These are phyloP conservation scores for Elaphomyces granulatus DNA, from an alignment of 495 filamentous ascomycete genomes.

Conservation along the genomic window DNA sequence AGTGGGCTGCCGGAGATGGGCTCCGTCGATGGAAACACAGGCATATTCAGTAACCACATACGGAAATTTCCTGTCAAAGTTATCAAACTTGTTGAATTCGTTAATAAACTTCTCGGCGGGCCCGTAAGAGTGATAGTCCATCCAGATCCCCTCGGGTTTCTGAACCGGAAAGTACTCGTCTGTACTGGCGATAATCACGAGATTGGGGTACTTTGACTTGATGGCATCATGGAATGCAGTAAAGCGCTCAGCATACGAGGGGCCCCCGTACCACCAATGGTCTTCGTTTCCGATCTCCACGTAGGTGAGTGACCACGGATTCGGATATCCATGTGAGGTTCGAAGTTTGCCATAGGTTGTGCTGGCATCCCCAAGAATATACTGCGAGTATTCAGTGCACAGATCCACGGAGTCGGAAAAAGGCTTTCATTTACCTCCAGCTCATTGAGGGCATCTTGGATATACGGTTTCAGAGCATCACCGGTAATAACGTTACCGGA, in stretches of 20 bases:
- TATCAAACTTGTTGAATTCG: conserved; percentile 43
- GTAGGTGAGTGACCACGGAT: conserved; percentile 33
- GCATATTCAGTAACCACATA: conserved; percentile 44
- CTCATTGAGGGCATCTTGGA: conserved; percentile 49
- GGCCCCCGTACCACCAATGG: conserved; percentile 24
- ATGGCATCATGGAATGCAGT: conserved; percentile 33
- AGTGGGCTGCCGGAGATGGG: conserved; percentile 17
- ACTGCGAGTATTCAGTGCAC: conserved; percentile 8
- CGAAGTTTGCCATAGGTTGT: conserved; percentile 31
- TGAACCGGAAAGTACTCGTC: conserved; percentile 21
- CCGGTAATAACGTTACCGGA: conserved; percentile 28
- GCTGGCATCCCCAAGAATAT: background rate
- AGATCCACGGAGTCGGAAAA: conserved; percentile 23
- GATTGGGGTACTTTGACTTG: conserved; percentile 31
- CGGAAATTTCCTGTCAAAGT: conserved; percentile 26
- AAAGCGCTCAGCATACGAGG: conserved; percentile 29
- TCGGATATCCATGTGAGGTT: conserved; percentile 30
- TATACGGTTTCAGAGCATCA: conserved; percentile 20
- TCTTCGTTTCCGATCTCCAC: conserved; percentile 46
- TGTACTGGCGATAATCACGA: conserved; percentile 33
- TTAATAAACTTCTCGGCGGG: conserved; percentile 33
- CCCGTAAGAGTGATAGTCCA: conserved; percentile 39
- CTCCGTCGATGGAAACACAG: conserved; percentile 25
- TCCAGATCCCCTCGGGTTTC: conserved; percentile 23
- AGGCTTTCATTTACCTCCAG: conserved; percentile 30